Evolutionary conservation across 352 stramenopile genomes (phyloP), one percentile per base, ranked within the genome.

Genomic region (Phytopythium ostracodes): DNA sequence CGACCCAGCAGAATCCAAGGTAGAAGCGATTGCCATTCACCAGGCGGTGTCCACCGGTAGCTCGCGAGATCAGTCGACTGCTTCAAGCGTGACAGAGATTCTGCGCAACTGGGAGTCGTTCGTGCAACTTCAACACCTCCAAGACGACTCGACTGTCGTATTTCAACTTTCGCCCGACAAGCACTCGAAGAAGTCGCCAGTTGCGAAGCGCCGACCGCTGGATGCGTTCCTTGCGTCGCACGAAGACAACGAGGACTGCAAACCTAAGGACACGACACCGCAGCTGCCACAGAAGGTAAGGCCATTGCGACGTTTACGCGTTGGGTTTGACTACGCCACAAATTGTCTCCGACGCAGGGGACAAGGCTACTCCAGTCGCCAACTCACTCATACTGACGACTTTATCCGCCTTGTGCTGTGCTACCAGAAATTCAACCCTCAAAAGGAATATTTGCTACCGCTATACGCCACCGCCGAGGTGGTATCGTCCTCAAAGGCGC

Each of bases 91-190:
- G 31, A 27, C 62, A 17, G 73, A 79, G 36, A 71, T 87, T 43
- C 64, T 84, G 12, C 67, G 62, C n/a, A 73, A 85, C 47, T 90
- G 80, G 80, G 59, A 56, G 33, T 57, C 75, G 2, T 88, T 87
- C 35, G 60, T 77, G 12, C 62, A 71, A 36, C 86, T 88, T 24
- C 80, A 88, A 46, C 65, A 77, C 25, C 64, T 90, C 0, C 80
- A 88, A 31, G 62, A 49, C 2, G 33, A 79, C 38, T 68, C 76
- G 17, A 60, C 65, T 0, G 46, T 69, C 6, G 59, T 87, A 10
- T 76, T 77, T 20, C 67, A 76, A 4, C 42, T 72, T 22, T 33
- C 58, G 2, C 38, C 51, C 18, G 67, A 68, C 56, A 72, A 66
- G 43, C 38, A 36, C 35, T 67, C 66, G 60, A 73, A 66, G 2